Base-by-base conservation (phyloP, 768 basidiomycete genomes). In the Termitomyces bulborhizus region DNA sequence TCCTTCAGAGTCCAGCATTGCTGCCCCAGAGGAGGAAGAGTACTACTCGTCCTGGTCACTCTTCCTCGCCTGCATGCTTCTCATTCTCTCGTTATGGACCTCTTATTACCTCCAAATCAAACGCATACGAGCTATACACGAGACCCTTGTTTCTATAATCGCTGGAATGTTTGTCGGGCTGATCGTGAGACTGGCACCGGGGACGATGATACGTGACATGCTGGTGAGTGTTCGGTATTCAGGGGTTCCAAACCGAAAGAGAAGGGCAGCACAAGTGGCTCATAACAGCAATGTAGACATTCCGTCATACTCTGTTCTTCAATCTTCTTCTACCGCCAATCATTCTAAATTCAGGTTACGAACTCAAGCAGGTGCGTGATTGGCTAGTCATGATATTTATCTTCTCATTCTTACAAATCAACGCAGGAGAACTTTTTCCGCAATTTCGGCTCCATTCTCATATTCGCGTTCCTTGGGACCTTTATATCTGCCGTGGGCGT, bases 31-130 rank as follows among this genome's bases (percentile, higher is more conserved):
- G 66, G 89, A 90, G 47, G 91, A 93, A 68, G 92, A 94, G 66
- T 90, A 85, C 68, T 93, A 93, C 70, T 92, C 90, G 13, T 93
- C 91, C 32, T 92, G 92, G 90, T 92, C 90, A n/a, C 82, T 94
- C 21, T 91, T 93, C 70, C 86, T 94, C 51, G 92, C 93, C 62
- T 92, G 92, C 75, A 70, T 92, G 58, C 85, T 99, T 34, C 87
- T 99, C 57, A 89, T 98, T 53, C 76, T 97, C 59, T 97, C 96
- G 7, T 82, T 99, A 55, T 92, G 88, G 82, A 97, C 93, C 21
- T 94, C 92, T 27, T 99, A 99, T 75, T 98, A 98, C 66, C 84
- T 99, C 4, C 95, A 98, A 77, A 92, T 98, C 66, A 93, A 95
- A 69, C 81, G 89, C 48, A 99, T 99, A 73, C 84, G 94, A 54